Base-by-base conservation (phyloP, 2,329 filamentous ascomycete genomes). In the Verticillium dahliae region DNA sequence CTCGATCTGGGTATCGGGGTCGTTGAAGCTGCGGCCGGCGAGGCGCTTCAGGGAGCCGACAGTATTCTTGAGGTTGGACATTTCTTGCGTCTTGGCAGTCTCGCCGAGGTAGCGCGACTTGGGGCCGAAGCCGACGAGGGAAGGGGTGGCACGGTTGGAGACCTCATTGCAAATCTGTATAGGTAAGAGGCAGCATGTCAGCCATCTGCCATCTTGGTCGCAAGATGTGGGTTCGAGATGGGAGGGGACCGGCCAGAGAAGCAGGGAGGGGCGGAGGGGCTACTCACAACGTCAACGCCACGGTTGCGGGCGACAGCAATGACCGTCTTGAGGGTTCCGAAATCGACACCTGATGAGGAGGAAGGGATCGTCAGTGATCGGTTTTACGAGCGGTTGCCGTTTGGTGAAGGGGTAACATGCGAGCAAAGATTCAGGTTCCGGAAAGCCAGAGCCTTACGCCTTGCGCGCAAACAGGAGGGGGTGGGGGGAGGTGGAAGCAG, bases 1-100 rank as follows among this genome's bases (percentile, higher is more conserved):
- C 85, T 99, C 95, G 73, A 95, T 85, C 79, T 92, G 85, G 66
- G 97, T 84, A 84, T 99, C 95, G 74, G 95, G 92, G 74, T 99
- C 95, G 75, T 84, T 89, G 79, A 94, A 85, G 65, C 85, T 83
- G 74, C 95, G 92, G 73, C 95, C 95, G 73, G 90, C 90, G 70
- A 99, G 88, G 72, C 95, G 91, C 82, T 97, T 97, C 72, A 99
- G 85, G 68, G 87, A 93, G 76, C 87, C 84, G 80, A 99, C 91
- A 69, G 95, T 99, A 85, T 99, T 99, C 84, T 98, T 99, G 73
- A 98, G 87, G 84, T 99, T 99, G 73, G 94, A 97, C 75, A 97
- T 96, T 81, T 99, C 95, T 81, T 97, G 94, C 69, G 94, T 98
- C 87, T 98, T 98, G 69, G 95, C 95, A 62, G 91, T 79, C 82